Evolutionary conservation across 805 yeast genomes (phyloP), one percentile per base, ranked within the genome.

Genomic region (Lipomyces orientalis): DNA sequence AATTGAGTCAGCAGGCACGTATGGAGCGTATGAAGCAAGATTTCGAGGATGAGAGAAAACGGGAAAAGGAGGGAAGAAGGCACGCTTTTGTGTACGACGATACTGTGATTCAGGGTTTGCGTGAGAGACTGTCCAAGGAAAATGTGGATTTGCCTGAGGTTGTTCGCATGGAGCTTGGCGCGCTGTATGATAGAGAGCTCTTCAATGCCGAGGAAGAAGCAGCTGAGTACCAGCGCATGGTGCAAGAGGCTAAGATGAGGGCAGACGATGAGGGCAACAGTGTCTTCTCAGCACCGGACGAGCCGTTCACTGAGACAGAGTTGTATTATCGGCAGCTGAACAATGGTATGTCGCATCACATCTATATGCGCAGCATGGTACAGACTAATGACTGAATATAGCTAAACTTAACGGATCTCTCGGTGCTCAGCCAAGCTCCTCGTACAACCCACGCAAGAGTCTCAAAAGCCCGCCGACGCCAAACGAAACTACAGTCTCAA

Each of bases 401-500:
- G 49, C 49, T 6, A 43, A 43, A 22, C 49, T 43, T 43, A 43
- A 43, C 49, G 63, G 65, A n/a, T 35, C 57, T 7, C 58, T 67
- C n/a, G 71, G 71, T 14, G 62, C 71, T 25, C 31, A 33, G 25
- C 57, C 43, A 10, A 52, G 56, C 8, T 37, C 62, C 29, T 14
- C 60, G 4, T 68, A 68, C 62, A 55, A 60, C 1, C 71, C 71
- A 2, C 56, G 59, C 8, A 58, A 62, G 3, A 34, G 34, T 19
- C 51, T 65, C 39, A 29, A 10, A 19, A 54, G 55, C 39, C 62
- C 64, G 14, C 66, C 69, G 29, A 43, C 29, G 12, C 43, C 66
- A 7, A 29, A 49, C 29, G 86, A 90, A 65, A 76, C 91, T 12
- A 84, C 94, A 1, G 81, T 93, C 49, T 81, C 91, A 37, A 87